A percentile compares a stretch with the other conserved stretches of the same genome.
phyloP scores from a whole-genome alignment of 2,329 filamentous ascomycete genomes.

The Cadophora sp. region DNA sequence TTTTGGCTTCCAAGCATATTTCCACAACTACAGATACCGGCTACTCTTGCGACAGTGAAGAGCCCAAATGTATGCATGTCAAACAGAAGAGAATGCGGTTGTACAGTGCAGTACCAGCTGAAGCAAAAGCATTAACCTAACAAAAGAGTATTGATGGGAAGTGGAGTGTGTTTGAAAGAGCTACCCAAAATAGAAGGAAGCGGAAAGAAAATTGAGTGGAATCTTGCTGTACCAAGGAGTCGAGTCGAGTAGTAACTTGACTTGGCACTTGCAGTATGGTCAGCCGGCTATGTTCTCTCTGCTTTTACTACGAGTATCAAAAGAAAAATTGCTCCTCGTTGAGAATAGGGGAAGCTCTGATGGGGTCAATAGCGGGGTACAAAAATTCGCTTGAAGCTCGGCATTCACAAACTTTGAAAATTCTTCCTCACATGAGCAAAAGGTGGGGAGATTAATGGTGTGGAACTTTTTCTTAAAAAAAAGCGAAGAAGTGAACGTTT shows the following conservation, averaged over 20 bases:
- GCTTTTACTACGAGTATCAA: too few species aligned
- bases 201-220: not conserved
- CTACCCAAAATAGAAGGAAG: not conserved
- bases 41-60: not conserved
- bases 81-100: not conserved
- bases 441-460: not conserved
- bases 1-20: not conserved
- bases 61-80: too few species aligned
- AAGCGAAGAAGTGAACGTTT: too few species aligned
- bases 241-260: too few species aligned
- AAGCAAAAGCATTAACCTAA: not conserved
- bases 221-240: too few species aligned
- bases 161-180: not conserved
- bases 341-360: too few species aligned
- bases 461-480: too few species aligned
- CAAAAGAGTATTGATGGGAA: not conserved
- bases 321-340: too few species aligned
- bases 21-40: not conserved
- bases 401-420: not conserved
- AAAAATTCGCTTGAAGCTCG: not conserved
- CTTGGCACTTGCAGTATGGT: too few species aligned
- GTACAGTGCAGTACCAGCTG: not conserved
- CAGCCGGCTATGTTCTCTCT: too few species aligned
- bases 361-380: not conserved
- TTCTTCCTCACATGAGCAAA: not conserved